Evolutionary conservation across 2,329 filamentous ascomycete genomes (phyloP), one percentile per base, ranked within the genome.

Genomic region (Trichoderma afroharzianum): DNA sequence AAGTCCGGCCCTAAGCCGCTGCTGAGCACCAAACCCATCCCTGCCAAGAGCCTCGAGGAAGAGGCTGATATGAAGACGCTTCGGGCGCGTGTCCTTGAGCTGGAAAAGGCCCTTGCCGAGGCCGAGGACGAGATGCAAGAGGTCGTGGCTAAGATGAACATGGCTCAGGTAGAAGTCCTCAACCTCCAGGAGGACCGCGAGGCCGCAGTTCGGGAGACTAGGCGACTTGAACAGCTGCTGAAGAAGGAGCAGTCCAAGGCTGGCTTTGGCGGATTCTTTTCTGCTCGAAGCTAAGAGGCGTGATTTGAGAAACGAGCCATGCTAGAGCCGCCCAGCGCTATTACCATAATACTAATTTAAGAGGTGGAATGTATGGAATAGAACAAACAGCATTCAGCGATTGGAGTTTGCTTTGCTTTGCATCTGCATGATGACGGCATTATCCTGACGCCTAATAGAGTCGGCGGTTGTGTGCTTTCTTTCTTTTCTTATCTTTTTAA

Each of bases 111-210:
- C 18, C 80, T 83, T 3, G 79, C 80, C 9, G 80, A 82, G 43
- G 80, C 82, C 12, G 93, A 96, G 78, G 86, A 85, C 61, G 93
- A 95, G 81, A 95, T 96, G 91, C 90, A 93, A 77, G 90, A 93
- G 78, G 93, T 96, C 6, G 91, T 96, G 18, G 86, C 90, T 72
- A 88, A 89, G 76, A 95, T 97, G 90, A 95, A 93, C 82, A 85
- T 86, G 76, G 92, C 93, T 30, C 93, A 96, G 82, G 92, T 95
- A 74, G 92, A 95, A 81, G 93, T 96, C 59, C 89, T 92, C 76
- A 91, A 93, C 79, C 85, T 97, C 62, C 93, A 95, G 80, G 88
- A 89, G 75, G 89, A 92, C 80, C 87, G 89, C 76, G 93, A 96
- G 77, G 89, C 91, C 75, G 92, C 93, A 26, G 88, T 93, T 76